Evolutionary conservation across 495 filamentous ascomycete species (phyloP).

Genomic region (Penicillium cinerascens): DNA sequence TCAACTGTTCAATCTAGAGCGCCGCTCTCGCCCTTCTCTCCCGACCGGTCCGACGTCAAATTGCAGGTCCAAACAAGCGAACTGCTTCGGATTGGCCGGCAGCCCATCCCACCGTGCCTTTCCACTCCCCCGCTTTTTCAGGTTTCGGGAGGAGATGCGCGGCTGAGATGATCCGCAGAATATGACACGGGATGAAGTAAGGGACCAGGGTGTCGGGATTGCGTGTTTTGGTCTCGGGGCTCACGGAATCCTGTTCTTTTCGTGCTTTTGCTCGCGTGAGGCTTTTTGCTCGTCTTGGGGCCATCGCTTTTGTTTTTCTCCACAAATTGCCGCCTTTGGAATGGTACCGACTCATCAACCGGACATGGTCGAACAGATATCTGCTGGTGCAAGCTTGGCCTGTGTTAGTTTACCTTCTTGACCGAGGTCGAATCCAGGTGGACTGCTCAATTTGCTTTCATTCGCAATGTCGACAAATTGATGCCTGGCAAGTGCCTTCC

Average conservation of each 20-base stretch:
- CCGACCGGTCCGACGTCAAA: background rate
- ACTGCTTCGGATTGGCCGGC: background rate
- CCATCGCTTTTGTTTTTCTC: background rate
- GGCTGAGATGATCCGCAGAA: background rate
- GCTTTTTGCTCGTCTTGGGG: background rate
- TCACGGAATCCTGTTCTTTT: background rate
- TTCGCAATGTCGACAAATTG: background rate
- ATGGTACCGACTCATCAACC: background rate
- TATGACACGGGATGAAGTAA: background rate
- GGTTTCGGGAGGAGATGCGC: background rate
- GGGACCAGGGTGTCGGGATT: background rate
- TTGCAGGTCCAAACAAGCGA: background rate
- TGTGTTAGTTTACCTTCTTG: background rate
- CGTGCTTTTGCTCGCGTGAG: background rate
- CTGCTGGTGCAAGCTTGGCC: too few species aligned
- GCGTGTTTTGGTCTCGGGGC: background rate
- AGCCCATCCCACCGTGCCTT: background rate
- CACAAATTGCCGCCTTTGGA: background rate
- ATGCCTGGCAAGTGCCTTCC: background rate
- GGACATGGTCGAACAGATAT: background rate
- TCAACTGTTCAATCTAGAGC: background rate
- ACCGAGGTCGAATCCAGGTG: background rate
- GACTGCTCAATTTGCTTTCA: background rate
- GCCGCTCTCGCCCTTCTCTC: background rate
- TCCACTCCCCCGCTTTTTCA: background rate